Base-by-base conservation (phyloP, 352 stramenopile species). In the Phytophthora hibernalis region DNA sequence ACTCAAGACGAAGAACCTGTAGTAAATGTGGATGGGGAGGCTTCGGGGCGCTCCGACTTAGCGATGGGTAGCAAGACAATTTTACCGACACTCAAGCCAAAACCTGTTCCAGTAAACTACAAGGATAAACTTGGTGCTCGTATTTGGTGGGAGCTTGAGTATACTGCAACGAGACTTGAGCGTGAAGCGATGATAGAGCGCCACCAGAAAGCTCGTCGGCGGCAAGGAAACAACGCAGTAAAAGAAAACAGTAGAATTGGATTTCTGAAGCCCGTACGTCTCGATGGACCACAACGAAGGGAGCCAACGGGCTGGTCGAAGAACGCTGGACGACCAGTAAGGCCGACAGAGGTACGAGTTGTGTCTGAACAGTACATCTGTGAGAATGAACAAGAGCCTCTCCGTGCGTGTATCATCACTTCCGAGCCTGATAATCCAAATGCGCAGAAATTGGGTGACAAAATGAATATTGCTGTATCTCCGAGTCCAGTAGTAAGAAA, bases 91-190 rank as follows among this genome's bases (percentile, higher is more conserved):
- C 50, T 50, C 38, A 70, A 52, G 22, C 26, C 12, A 16, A 57
- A 53, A 16, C 21, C 16, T 24, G 8, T 16, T 3, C 50, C 45
- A 26, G 38, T 64, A 22, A 70, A 70, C 50, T 73, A 74, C 50
- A 73, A 65, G 40, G 58, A 77, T 28, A 91, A 93, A 33, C 67
- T 93, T 0, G 82, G 82, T 15, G 71, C 76, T 26, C 78, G 71
- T 40, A 60, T 88, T 16, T 93, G 83, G 85, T 93, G 78, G 77
- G 78, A 90, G 43, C 67, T 93, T 0, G 77, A 89, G 26, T 90
- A 90, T 53, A 77, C 66, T 0, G 79, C 79, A 7, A 53, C 61
- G n/a, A 60, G 44, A 26, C 56, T 89, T 10, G 58, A 79, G 44
- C 53, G 59, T 20, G 52, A 80, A 54, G 58, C 77, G 49, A 49